phyloP scores from a whole-genome alignment of 345 rosid genomes.

The Crucihimalaya himalaica region DNA sequence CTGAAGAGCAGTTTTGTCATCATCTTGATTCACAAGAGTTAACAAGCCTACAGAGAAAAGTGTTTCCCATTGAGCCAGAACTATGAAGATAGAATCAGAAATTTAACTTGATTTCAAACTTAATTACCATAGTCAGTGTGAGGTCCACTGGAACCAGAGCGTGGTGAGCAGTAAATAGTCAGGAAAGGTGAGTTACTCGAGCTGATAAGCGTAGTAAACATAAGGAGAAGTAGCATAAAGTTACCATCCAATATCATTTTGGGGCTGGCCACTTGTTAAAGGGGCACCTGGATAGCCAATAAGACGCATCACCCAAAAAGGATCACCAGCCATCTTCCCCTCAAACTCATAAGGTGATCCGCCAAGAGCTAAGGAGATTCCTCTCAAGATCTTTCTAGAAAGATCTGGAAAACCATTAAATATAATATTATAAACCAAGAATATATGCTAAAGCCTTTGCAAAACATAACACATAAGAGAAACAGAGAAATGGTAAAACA shows the following conservation, averaged over 20 bases:
- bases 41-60: conserved; percentile 51
- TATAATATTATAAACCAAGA: not conserved
- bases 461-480: not conserved
- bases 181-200: not conserved
- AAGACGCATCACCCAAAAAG: conserved; percentile 87
- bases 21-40: conserved; percentile 87
- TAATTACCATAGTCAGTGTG: conserved; percentile 84
- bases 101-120: not conserved
- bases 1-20: conserved; percentile 80
- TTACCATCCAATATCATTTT: conserved; percentile 86
- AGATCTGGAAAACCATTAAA: conserved; percentile 49
- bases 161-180: not conserved
- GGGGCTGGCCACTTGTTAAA: conserved; percentile 28
- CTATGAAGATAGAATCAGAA: not conserved
- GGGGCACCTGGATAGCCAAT: conserved; percentile 76
- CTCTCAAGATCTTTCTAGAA: conserved; percentile 76
- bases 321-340: conserved; percentile 70
- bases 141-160: conserved; percentile 59
- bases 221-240: conserved; percentile 5
- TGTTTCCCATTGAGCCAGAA: conserved; percentile 4
- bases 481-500: conserved; percentile 10
- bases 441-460: too few relatives aligned
- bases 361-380: conserved; percentile 69
- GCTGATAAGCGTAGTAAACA: conserved; percentile 6
- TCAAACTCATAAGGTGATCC: conserved; percentile 73